Percentiles rank a stretch among this genome's conserved stretches.
These are phyloP conservation scores for Pisolithus orientalis DNA, from an alignment of 768 basidiomycete genomes.

Conservation along the genomic window DNA sequence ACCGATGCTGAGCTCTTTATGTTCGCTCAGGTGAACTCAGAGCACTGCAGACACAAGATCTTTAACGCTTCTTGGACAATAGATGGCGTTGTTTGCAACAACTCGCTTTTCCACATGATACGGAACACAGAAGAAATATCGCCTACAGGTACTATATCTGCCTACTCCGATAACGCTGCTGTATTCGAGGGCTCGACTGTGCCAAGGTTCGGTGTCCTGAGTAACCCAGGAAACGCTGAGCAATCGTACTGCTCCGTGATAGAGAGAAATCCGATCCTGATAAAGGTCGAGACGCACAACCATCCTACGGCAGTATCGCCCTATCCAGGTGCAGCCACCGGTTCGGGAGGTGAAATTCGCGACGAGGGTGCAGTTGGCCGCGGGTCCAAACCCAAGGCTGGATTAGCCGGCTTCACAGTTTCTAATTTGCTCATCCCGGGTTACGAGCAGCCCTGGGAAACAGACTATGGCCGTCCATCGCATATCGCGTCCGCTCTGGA, in stretches of 20 bases:
- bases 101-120: constrained; percentile 94
- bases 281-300: constrained; percentile 99
- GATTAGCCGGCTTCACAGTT: constrained; percentile 86
- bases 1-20: constrained; percentile 99
- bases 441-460: constrained; percentile 92
- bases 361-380: constrained; percentile 96
- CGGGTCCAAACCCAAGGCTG: constrained; percentile 95
- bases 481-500: constrained; percentile 93
- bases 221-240: constrained; percentile 12
- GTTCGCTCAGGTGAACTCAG: constrained; percentile 99
- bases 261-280: constrained; percentile 82
- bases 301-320: constrained; percentile 98
- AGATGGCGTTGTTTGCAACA: constrained; percentile 56
- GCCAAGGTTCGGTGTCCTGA: constrained; percentile 64
- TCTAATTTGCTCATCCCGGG: constrained; percentile 92
- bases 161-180: constrained; percentile 97
- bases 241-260: constrained; percentile 49
- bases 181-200: constrained; percentile 71
- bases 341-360: constrained; percentile 96
- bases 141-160: constrained; percentile 80
- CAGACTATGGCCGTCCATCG: constrained; percentile 80
- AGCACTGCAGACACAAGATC: constrained; percentile 98
- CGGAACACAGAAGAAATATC: constrained; percentile 85
- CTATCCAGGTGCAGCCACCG: constrained; percentile 97
- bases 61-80: constrained; percentile 98